A percentile compares a stretch with the other conserved stretches of the same genome.
Evolutionary conservation across 179 eudicot species (phyloP).

Genomic region (Vitellaria paradoxa): DNA sequence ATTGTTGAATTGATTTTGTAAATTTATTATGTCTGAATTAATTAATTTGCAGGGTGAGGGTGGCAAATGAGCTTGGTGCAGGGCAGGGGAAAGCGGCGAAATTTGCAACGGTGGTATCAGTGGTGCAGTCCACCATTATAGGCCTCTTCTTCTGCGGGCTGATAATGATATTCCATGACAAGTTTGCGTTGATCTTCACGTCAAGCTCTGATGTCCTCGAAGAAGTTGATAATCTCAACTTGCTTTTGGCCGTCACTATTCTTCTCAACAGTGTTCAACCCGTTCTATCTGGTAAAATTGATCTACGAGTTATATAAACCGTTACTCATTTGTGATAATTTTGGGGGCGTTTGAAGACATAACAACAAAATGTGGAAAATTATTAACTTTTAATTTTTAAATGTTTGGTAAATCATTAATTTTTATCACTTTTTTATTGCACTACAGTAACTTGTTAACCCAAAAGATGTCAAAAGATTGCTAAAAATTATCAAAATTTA

Average conservation of each 20-base stretch:
- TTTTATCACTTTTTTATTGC: too few species aligned
- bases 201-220: background rate
- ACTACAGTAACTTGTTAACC: too few species aligned
- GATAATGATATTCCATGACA: conserved; percentile 5
- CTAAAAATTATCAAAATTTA: too few species aligned
- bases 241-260: conserved; percentile 1
- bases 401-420: too few species aligned
- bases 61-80: conserved; percentile 7
- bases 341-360: too few species aligned
- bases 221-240: background rate
- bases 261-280: conserved; percentile 14
- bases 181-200: background rate
- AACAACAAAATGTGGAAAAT: too few species aligned
- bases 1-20: too few species aligned
- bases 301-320: too few species aligned
- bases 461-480: too few species aligned
- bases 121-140: background rate
- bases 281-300: conserved; percentile 1
- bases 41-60: conserved; percentile 5
- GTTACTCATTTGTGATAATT: too few species aligned
- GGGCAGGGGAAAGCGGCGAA: background rate
- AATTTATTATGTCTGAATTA: too few species aligned
- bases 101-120: background rate
- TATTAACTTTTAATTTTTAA: too few species aligned
- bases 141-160: background rate